Evolutionary conservation across 2,329 filamentous ascomycete species (phyloP).

Genomic region (Helicocarpus griseus): DNA sequence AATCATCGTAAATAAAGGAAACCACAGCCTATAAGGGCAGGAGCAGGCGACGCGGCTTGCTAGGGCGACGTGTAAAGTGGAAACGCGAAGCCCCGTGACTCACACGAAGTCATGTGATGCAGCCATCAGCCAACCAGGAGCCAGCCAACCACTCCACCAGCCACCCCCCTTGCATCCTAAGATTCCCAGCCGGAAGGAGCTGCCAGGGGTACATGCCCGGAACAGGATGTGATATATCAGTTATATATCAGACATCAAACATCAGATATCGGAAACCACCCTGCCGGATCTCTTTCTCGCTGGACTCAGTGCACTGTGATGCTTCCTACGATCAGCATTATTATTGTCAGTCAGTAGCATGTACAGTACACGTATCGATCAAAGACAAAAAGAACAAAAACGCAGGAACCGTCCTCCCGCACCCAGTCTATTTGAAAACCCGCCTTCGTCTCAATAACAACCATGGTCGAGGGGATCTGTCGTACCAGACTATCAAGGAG

Average conservation of each 20-base stretch:
- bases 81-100: slow-evolving; percentile 10
- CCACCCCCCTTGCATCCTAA: not conserved
- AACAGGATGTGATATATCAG: not conserved
- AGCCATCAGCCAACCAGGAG: not conserved
- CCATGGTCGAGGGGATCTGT: not conserved
- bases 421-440: not conserved
- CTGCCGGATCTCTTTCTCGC: not conserved
- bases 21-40: not conserved
- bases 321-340: no score
- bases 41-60: slow-evolving; percentile 6
- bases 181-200: not conserved
- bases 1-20: slow-evolving; percentile 3
- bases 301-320: not conserved
- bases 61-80: slow-evolving; percentile 13
- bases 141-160: not conserved
- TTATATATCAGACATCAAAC: not conserved
- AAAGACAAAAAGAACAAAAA: not conserved
- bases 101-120: slow-evolving; percentile 12
- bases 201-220: not conserved
- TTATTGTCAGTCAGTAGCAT: no score
- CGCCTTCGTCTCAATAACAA: not conserved
- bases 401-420: not conserved
- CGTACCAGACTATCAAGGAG: no score
- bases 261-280: not conserved
- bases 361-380: not conserved